These are phyloP conservation scores for Vicia villosa DNA, from an alignment of 306 rosid genomes.

Conservation along the genomic window DNA sequence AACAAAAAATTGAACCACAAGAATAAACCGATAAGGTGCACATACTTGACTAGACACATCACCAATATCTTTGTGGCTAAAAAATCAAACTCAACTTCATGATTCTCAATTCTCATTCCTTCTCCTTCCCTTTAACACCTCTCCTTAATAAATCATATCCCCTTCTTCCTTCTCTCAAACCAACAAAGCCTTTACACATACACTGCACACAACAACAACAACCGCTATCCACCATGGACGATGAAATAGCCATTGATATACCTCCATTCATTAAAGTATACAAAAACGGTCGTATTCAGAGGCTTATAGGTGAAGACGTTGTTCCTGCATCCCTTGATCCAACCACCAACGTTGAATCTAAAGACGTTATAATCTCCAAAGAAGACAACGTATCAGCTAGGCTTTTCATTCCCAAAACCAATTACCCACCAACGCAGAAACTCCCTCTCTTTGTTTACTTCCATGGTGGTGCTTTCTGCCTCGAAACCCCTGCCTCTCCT, in stretches of 20 bases:
- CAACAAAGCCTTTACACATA: background rate
- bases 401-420: slow-evolving; percentile 51
- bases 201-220: slow-evolving; percentile 22
- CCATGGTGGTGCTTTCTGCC: slow-evolving; percentile 76
- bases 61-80: background rate
- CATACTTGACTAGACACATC: background rate
- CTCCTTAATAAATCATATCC: background rate
- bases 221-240: background rate
- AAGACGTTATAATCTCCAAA: slow-evolving; percentile 56
- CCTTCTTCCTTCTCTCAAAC: background rate
- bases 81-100: background rate
- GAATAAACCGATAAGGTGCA: background rate
- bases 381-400: slow-evolving; percentile 53
- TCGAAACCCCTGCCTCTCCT: slow-evolving; percentile 59
- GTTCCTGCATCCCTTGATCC: slow-evolving; percentile 47
- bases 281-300: slow-evolving; percentile 56
- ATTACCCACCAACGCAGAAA: slow-evolving; percentile 31
- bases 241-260: slow-evolving; percentile 40
- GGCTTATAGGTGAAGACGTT: slow-evolving; percentile 42
- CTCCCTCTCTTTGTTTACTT: slow-evolving; percentile 65
- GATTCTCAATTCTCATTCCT: slow-evolving; percentile 9
- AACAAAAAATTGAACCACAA: no score
- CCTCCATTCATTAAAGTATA: slow-evolving; percentile 50
- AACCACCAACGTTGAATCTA: slow-evolving; percentile 51
- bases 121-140: background rate